Base-by-base conservation (phyloP, 129 eudicot species). In the Flaveria ramosissima region DNA sequence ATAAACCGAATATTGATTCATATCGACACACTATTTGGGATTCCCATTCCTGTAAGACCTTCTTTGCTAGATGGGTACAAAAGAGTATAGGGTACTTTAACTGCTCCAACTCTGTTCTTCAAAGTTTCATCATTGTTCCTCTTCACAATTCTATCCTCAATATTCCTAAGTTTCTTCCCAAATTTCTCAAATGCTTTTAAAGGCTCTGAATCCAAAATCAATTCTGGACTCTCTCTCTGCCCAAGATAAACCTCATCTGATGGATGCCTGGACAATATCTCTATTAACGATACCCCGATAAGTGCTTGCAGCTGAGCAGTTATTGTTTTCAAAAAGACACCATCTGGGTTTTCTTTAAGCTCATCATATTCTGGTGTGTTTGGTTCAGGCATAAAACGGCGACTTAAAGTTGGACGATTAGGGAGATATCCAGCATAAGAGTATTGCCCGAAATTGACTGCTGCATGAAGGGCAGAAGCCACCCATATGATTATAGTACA, bases 401-500 rank as follows among this genome's bases (percentile, higher is more conserved):
- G 85, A 75, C 90, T 89, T 9, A 85, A 2, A 53, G 92, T 81
- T 7, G 97, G 97, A 3, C 92, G 83, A 61, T 89, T 91, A 3
- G 92, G 97, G 26, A 83, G 72, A 84, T 84, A 91, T 2, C 97
- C 97, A 0, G 83, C 97, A 36, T 91, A 91, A 36, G 94, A 62
- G 71, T 84, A 91, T 30, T 91, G 97, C n/a, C 97, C 97, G 30
- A 86, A 91, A 46, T 91, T 91, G 8, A 85, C 78, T 3, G 97
- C 88, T 47, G 97, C 95, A 51, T 91, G 97, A 7, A 88, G 90
- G 10, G 97, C 97, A 20, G 95, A 88, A 24, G 95, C 90, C 1
- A 83, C 68, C 97, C 95, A 91, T 55, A 91, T 89, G 78, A 91
- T 85, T n/a, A 46, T 88, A 21, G 92, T 88, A 87, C 92, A 88